Evolutionary conservation across 179 eudicot species (phyloP).

Genomic region (Silene noctiflora): DNA sequence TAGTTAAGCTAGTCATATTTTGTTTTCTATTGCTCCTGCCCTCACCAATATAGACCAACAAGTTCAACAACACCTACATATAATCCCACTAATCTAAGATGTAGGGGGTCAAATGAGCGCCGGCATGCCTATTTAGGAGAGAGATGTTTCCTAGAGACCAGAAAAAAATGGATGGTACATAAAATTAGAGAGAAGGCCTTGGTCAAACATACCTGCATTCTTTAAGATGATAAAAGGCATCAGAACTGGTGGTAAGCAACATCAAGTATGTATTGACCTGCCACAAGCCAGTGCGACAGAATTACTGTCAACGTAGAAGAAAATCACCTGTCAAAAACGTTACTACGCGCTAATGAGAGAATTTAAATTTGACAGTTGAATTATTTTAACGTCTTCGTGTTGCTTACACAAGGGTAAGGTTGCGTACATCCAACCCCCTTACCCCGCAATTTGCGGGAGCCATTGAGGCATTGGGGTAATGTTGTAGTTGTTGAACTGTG

Average conservation of each 20-base stretch:
- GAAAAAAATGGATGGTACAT: not conserved
- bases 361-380: not conserved
- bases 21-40: no score
- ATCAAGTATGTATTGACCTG: conserved; percentile 88
- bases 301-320: conserved; percentile 3
- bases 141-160: not conserved
- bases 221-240: conserved; percentile 87
- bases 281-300: conserved; percentile 20
- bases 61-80: no score
- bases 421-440: no score
- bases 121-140: not conserved
- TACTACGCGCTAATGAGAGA: not conserved
- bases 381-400: no score
- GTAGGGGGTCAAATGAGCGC: not conserved
- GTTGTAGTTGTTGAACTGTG: no score
- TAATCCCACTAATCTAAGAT: not conserved
- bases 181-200: not conserved
- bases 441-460: no score
- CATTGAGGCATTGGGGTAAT: no score
- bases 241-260: conserved; percentile 87
- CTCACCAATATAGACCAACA: no score
- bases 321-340: not conserved
- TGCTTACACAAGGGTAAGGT: no score
- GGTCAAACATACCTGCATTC: conserved; percentile 66
- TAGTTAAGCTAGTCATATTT: no score